Evolutionary conservation across 208 protist genomes (phyloP), one percentile per base, ranked within the genome.

Genomic region (Trypanosoma lewisi): DNA sequence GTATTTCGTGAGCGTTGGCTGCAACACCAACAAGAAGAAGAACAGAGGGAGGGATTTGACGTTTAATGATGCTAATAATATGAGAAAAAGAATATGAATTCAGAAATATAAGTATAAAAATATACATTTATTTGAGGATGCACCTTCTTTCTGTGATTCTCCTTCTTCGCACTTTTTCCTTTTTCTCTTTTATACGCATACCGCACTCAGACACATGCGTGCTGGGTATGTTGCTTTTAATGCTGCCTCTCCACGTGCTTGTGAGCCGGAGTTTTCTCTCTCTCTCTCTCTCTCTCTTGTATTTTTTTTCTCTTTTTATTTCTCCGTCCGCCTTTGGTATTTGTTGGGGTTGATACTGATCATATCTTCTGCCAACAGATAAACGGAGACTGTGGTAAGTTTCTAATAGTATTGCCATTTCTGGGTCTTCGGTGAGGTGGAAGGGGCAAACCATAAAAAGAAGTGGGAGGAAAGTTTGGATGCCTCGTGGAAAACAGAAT

Each of bases 1-100:
- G 87, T 21, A 83, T 94, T 44, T 75, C 71, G 37, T 93, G 78
- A 73, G 48, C 0, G 19, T 54, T 6, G 25, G 23, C 4, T 12
- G 47, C 12, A 51, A 51, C 4, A 30, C 12, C 19, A 27, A 12
- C 9, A 51, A 51, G 2, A 4, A 28, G 7, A 5, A 51, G 12
- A 9, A 51, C n/a, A 28, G 7, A 5, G 28, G 12, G 23, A 51
- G 12, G 19, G 19, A 51, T 11, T 31, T 28, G 47, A 51, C 25
- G 12, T 5, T 11, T 31, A 51, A 47, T 48, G 12, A 36, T 37
- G 4, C 4, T 48, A 51, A 62, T 21, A 34, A 48, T 45, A 23
- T 49, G 25, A 48, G 17, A 61, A 27, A 45, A 44, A 61, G 9
- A 49, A 4, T n/a, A 36, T 17, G 25, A 51, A 30, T 51, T 19